A percentile compares a stretch with the other conserved stretches of the same genome.
Evolutionary conservation across 2,329 filamentous ascomycete species (phyloP).

Genomic region (Leptodontidium sp.): DNA sequence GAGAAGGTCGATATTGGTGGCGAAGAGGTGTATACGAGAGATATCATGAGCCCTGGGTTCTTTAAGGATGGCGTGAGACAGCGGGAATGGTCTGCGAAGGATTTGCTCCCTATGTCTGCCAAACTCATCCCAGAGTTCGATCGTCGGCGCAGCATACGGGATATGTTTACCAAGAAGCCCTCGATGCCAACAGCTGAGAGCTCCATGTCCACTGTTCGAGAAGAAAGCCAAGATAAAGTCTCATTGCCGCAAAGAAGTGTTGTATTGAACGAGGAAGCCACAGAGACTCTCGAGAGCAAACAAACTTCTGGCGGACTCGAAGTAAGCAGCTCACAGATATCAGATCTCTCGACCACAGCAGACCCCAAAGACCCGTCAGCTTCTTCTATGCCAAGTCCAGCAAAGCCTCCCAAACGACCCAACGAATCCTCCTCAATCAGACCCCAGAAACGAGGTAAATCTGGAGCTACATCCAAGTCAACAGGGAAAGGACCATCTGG

Average conservation of each 20-base stretch:
- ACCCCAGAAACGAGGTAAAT: constrained; percentile 60
- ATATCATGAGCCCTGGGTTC: constrained; percentile 83
- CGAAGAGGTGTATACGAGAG: constrained; percentile 62
- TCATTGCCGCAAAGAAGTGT: background rate
- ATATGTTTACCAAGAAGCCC: constrained; percentile 81
- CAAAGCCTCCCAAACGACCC: constrained; percentile 35
- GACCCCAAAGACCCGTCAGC: background rate
- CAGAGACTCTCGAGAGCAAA: background rate
- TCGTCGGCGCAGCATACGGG: constrained; percentile 82
- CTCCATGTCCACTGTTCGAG: constrained; percentile 15
- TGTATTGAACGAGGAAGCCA: background rate
- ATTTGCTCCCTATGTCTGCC: constrained; percentile 78
- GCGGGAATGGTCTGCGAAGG: constrained; percentile 71
- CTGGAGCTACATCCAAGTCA: constrained; percentile 40
- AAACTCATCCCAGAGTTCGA: constrained; percentile 89
- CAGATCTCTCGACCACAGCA: constrained; percentile 23
- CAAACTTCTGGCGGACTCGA: background rate
- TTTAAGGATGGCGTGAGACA: constrained; percentile 73
- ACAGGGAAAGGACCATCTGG: constrained; percentile 57
- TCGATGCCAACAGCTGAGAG: constrained; percentile 32
- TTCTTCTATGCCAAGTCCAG: constrained; percentile 35
- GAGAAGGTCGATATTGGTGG: constrained; percentile 64
- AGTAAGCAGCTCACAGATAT: background rate
- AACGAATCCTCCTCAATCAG: constrained; percentile 29
- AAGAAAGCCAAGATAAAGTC: background rate